Evolutionary conservation across 495 filamentous ascomycete genomes (phyloP).

Genomic region (Trichoderma erinaceum): DNA sequence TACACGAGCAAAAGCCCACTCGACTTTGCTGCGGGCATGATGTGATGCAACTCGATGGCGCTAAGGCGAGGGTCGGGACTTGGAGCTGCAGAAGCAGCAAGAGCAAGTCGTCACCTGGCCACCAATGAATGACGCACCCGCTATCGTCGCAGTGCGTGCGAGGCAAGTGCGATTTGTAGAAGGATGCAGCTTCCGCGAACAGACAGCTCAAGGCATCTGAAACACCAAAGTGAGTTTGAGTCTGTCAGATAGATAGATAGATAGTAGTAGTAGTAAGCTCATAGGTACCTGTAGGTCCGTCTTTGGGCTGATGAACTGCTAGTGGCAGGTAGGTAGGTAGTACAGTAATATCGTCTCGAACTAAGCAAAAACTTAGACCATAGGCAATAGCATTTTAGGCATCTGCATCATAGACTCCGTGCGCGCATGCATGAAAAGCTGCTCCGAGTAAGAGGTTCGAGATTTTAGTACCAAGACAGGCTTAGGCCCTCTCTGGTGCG

Average conservation of each 20-base stretch:
- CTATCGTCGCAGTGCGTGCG: background rate
- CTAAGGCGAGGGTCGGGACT: background rate
- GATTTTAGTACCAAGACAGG: background rate
- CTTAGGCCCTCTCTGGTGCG: background rate
- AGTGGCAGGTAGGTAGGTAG: too few species aligned
- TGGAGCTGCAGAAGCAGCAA: background rate
- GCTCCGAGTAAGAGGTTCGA: background rate
- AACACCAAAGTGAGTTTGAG: too few species aligned
- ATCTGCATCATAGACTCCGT: background rate
- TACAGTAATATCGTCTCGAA: too few species aligned
- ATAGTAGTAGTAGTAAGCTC: too few species aligned
- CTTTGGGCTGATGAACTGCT: too few species aligned
- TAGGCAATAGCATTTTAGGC: background rate
- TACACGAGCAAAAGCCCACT: background rate
- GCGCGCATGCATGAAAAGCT: background rate
- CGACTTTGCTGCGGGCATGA: background rate
- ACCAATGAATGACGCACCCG: constrained; percentile 4
- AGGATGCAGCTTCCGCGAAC: background rate
- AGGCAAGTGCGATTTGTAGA: background rate
- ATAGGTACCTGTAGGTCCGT: too few species aligned
- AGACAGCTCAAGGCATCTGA: background rate
- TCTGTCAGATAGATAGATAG: too few species aligned
- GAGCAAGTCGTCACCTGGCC: constrained; percentile 9
- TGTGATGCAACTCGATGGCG: constrained; percentile 12
- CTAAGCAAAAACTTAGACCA: too few species aligned